phyloP scores from a whole-genome alignment of 139 green algal species.

The Pleodorina starrii region DNA sequence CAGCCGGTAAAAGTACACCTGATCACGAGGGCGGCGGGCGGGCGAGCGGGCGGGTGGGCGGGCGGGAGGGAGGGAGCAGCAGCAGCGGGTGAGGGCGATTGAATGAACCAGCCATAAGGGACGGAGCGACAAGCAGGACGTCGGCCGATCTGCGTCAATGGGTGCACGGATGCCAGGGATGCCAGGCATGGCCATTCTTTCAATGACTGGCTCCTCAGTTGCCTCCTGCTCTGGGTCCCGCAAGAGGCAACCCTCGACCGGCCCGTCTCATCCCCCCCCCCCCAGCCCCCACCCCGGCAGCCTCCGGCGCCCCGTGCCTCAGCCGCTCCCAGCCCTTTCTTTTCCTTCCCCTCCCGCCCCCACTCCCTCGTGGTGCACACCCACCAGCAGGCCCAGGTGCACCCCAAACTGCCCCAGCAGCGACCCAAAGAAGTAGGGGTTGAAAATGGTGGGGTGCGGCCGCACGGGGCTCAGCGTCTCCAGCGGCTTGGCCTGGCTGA shows the following conservation, averaged over 20 bases:
- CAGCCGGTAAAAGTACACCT: constrained; percentile 51
- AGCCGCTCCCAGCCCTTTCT: not conserved
- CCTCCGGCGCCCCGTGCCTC: not conserved
- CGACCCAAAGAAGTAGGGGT: constrained; percentile 92
- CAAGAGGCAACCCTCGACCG: too few species aligned
- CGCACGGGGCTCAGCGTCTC: constrained; percentile 80
- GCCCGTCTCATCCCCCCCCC: too few species aligned
- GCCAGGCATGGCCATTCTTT: not conserved
- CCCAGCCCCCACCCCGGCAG: not conserved
- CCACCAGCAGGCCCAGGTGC: constrained; percentile 50
- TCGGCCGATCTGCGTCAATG: too few species aligned
- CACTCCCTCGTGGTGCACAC: not conserved
- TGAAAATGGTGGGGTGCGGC: constrained; percentile 96
- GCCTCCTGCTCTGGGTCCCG: too few species aligned
- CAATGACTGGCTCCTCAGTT: too few species aligned
- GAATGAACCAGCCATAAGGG: too few species aligned
- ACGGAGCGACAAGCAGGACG: too few species aligned
- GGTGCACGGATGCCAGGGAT: too few species aligned
- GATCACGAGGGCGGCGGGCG: too few species aligned
- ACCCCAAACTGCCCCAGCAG: constrained; percentile 93
- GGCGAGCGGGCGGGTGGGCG: too few species aligned
- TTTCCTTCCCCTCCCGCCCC: not conserved
- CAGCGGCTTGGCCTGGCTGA: constrained; percentile 92
- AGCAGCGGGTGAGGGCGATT: too few species aligned
- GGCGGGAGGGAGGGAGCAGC: not conserved